These are phyloP conservation scores for Zostera marina DNA, from an alignment of 116 monocot species.

Conservation along the genomic window DNA sequence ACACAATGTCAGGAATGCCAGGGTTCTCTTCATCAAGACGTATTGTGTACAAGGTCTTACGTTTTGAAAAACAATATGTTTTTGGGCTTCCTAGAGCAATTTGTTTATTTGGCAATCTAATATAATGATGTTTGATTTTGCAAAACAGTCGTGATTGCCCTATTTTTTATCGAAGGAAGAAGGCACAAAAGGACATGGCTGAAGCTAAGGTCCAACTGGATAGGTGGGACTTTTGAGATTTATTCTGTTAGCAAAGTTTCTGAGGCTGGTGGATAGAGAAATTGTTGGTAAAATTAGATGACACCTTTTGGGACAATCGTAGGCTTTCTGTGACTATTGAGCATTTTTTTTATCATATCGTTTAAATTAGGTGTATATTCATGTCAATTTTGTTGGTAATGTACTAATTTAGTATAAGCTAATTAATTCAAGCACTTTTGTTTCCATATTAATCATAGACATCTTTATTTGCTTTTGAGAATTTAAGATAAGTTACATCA, in stretches of 20 bases:
- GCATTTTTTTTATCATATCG: no score
- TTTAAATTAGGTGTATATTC: no score
- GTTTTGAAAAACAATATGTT: neutral
- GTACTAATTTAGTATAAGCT: no score
- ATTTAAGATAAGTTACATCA: no score
- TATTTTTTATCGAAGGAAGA: slow-evolving; percentile 89
- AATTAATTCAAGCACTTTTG: no score
- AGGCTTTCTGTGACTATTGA: no score
- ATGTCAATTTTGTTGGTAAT: no score
- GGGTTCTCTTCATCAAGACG: slow-evolving; percentile 97
- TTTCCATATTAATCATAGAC: no score
- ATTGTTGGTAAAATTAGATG: no score
- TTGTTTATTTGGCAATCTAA: neutral
- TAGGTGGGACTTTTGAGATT: slow-evolving; percentile 61
- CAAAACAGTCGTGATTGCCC: slow-evolving; percentile 81
- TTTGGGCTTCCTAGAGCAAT: neutral
- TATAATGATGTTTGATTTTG: neutral
- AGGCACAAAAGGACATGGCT: slow-evolving; percentile 98
- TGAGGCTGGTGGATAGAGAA: no score
- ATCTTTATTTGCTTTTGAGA: no score
- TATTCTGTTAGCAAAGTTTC: neutral
- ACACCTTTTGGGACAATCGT: no score
- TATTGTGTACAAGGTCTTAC: slow-evolving; percentile 77
- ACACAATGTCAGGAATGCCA: slow-evolving; percentile 98
- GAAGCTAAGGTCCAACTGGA: slow-evolving; percentile 83